Percentiles rank a stretch among this genome's conserved stretches.
Evolutionary conservation across 257 asterid species (phyloP).

Genomic region (Nicotiana noctiflora): DNA sequence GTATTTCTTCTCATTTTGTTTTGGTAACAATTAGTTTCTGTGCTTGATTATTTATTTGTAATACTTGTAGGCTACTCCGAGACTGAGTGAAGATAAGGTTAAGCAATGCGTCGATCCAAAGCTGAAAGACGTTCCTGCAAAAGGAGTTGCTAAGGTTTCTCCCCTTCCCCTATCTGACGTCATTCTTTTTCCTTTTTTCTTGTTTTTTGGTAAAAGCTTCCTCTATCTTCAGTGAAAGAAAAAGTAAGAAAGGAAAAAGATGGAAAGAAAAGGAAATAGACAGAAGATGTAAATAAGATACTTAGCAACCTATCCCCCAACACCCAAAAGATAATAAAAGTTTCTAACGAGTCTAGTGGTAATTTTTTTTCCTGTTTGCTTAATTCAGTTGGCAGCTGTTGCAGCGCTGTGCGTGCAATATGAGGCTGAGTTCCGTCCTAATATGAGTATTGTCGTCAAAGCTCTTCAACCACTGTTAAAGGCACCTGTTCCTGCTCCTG

Average conservation of each 20-base stretch:
- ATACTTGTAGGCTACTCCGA: conserved; percentile 69
- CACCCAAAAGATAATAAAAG: background rate
- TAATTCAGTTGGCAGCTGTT: conserved; percentile 76
- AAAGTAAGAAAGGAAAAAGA: no score
- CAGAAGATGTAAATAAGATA: background rate
- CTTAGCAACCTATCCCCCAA: no score
- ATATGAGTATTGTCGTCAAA: conserved; percentile 89
- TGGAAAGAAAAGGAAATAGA: no score
- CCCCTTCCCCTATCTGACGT: background rate
- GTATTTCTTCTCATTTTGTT: background rate
- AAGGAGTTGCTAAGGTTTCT: conserved; percentile 88
- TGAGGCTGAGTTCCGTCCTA: conserved; percentile 88
- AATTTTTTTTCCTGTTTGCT: background rate
- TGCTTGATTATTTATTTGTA: background rate
- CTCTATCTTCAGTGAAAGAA: background rate
- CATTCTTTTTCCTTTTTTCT: background rate
- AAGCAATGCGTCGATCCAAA: conserved; percentile 85
- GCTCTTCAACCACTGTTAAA: conserved; percentile 78
- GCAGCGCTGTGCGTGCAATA: conserved; percentile 91
- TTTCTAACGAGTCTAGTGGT: background rate
- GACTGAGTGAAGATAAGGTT: conserved; percentile 87
- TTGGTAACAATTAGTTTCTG: background rate
- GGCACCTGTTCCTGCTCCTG: no score
- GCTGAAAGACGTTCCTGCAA: conserved; percentile 72
- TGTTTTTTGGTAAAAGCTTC: background rate